Base-by-base conservation (phyloP, 2,329 filamentous ascomycete species). In the Ceratocystis ficicola region DNA sequence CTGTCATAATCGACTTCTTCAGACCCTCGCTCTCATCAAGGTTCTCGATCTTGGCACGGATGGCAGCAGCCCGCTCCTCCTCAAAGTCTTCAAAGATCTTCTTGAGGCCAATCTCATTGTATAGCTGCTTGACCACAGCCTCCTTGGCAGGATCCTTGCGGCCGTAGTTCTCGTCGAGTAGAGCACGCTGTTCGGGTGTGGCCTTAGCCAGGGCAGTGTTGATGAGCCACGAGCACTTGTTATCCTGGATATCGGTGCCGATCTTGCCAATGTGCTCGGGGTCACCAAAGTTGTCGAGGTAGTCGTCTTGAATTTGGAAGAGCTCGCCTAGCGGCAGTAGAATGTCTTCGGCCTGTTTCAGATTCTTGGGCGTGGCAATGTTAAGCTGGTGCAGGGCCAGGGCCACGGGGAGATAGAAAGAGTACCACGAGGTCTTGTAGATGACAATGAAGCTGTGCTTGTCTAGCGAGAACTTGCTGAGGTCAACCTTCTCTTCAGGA, bases 361-460 rank as follows among this genome's bases (percentile, higher is more conserved):
- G 85, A 80, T 96, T 97, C 77, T 88, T 84, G 32, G 87, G 84
- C 7, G 90, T 94, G 25, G 93, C 94, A 68, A 92, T 81, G 73
- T 90, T 86, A 70, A 92, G 84, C 77, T 91, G 88, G 80, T 93
- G 81, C 72, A 99, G 82, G 4, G 94, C 90, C 57, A 99, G 84
- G 8, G 91, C 93, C 66, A 99, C 91, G 67, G 94, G 94, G 15
- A 99, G 87, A 80, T 97, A 97, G 83, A 99, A 99, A 73, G 89
- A 95, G 82, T 99, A 99, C 81, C 95, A 99, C 63, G 94, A 92
- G 28, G 94, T 99, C 86, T 99, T 99, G 86, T 95, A 97, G 78
- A 95, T 89, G 79, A 99, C 94, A 73, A 99, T 99, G 82, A 97
- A 99, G 72, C 82, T 86, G 81, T 96, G 96, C 82, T 96, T 99